Evolutionary conservation across 768 basidiomycete species (phyloP), one percentile per base, ranked within the genome.

Genomic region (Lactarius sp.): DNA sequence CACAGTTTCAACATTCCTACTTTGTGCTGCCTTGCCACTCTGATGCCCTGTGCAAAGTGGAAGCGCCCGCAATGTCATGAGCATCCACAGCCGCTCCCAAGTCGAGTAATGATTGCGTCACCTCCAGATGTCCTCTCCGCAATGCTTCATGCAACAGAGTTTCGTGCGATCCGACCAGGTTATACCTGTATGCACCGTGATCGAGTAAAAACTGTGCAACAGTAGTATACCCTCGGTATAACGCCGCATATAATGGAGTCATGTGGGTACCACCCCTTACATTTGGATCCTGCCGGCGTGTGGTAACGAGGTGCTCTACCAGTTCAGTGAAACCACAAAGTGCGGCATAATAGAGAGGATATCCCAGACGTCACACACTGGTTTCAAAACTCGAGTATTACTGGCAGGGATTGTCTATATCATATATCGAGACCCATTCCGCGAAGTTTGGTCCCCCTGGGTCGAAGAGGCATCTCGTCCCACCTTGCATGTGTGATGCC

Each of bases 381-480:
- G 5, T 33, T 13, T 12, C 12, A 13, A 10, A 27, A 9, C 0
- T 14, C 12, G 16, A 2, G 20, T 2, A 27, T 47, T 6, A 14
- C n/a, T 0, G 0, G 6, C 39, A 18, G 7, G 20, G 36, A 10
- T 18, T 13, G 36, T 59, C 57, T 10, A 41, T 50, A 51, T 50
- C 16, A 16, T 59, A 10, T 10, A 39, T 39, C 14, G 10, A 51
- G 1, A 44, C 39, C 51, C 59, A 60, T 2, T 13, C 14, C 13
- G 59, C 20, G 18, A 52, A 14, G 22, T 52, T 18, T 14, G 20
- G 18, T 33, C 16, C 14, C 3, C 52, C 51, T 9, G 59, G 59
- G n/a, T 60, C 59, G 16, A 60, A 52, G 16, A 60, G 51, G 14
- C 39, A 31, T 7, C 34, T 13, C 59, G 52, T 52, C n/a, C 31